Percentiles rank a stretch among this genome's conserved stretches.
phyloP scores from a whole-genome alignment of 495 filamentous ascomycete species.

The Lophium mytilinum region DNA sequence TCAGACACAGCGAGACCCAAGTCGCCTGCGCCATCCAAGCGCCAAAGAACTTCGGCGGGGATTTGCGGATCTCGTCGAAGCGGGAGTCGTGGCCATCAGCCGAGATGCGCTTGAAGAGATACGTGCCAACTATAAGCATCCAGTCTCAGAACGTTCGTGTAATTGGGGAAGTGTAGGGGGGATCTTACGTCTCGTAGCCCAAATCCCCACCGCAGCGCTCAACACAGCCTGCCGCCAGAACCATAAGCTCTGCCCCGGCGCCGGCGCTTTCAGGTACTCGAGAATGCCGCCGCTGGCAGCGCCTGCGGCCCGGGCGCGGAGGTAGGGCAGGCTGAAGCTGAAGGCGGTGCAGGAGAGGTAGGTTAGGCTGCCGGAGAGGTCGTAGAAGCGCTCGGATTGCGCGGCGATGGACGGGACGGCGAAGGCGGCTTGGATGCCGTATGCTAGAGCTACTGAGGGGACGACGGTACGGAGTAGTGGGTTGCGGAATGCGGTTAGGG shows the following conservation, averaged over 20 bases:
- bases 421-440: slow-evolving; percentile 46
- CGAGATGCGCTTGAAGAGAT: slow-evolving; percentile 49
- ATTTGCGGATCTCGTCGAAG: slow-evolving; percentile 51
- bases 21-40: slow-evolving; percentile 53
- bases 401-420: slow-evolving; percentile 51
- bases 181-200: slow-evolving; percentile 48
- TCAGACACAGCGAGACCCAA: slow-evolving; percentile 53
- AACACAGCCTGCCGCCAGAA: slow-evolving; percentile 57
- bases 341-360: slow-evolving; percentile 50
- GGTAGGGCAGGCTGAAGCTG: slow-evolving; percentile 49
- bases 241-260: slow-evolving; percentile 28
- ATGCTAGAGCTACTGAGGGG: slow-evolving; percentile 49
- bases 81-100: slow-evolving; percentile 48
- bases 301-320: slow-evolving; percentile 30
- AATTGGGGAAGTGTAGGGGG: not conserved
- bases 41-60: slow-evolving; percentile 43
- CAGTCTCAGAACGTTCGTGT: not conserved
- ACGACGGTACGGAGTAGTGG: slow-evolving; percentile 53
- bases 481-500: slow-evolving; percentile 47
- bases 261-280: slow-evolving; percentile 14
- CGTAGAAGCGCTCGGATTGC: slow-evolving; percentile 56
- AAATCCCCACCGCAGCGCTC: slow-evolving; percentile 47
- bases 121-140: slow-evolving; percentile 44
- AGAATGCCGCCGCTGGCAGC: slow-evolving; percentile 26
- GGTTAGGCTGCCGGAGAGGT: slow-evolving; percentile 54